A percentile compares a stretch with the other conserved stretches of the same genome.
phyloP scores from a whole-genome alignment of 345 rosid species.

The Rhizophora mangle region DNA sequence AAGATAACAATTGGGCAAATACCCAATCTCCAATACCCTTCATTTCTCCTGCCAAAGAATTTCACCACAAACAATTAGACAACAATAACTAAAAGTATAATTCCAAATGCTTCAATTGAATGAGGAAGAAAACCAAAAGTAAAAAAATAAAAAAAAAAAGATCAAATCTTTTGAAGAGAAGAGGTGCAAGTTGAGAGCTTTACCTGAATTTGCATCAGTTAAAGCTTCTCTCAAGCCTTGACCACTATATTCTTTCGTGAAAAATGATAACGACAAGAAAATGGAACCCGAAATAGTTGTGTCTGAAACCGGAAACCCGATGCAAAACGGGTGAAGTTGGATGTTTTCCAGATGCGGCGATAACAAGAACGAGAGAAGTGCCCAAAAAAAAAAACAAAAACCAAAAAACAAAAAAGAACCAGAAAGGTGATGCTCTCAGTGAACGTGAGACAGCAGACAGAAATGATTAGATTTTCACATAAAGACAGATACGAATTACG shows the following conservation, averaged over 20 bases:
- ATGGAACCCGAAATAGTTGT: neutral
- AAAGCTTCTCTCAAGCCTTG: no score
- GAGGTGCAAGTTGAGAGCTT: neutral
- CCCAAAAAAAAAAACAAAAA: no score
- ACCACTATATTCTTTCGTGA: neutral
- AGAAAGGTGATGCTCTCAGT: neutral
- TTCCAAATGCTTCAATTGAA: neutral
- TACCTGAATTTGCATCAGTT: neutral
- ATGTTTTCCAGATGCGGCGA: neutral
- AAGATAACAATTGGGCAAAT: constrained; percentile 44
- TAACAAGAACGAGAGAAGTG: neutral
- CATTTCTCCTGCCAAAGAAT: constrained; percentile 39
- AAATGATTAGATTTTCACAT: neutral
- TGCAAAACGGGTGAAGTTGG: neutral
- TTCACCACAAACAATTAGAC: neutral
- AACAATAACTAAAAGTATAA: neutral
- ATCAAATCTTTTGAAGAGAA: neutral
- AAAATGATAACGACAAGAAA: neutral
- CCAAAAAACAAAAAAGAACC: no score
- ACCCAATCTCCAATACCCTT: constrained; percentile 81
- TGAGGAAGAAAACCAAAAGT: neutral
- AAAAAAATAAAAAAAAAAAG: neutral
- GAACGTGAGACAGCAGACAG: no score
- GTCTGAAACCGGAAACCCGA: neutral
- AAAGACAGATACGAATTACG: no score